A percentile compares a stretch with the other conserved stretches of the same genome.
Conservation (phyloP, 352 stramenopile species). For the Thalassiosira livingstoniorum region DNA sequence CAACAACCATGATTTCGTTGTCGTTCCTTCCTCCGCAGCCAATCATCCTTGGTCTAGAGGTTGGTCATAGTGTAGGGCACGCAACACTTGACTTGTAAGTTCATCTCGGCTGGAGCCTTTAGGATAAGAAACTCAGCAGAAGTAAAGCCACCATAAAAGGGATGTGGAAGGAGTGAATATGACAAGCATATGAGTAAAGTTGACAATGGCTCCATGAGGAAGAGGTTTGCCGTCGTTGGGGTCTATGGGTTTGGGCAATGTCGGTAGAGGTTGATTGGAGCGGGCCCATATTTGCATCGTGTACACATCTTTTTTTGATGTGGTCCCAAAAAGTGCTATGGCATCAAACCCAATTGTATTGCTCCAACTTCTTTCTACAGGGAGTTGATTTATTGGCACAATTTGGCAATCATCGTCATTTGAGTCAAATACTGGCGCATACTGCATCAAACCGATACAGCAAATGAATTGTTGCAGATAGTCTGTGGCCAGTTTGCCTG, state of each 20-base stretch:
- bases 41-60: conserved; percentile 20
- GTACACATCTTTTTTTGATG: conserved; percentile 4
- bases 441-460: conserved; percentile 1
- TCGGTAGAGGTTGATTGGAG: not conserved
- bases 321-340: not conserved
- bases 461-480: too few relatives aligned
- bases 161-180: not conserved
- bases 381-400: not conserved
- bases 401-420: not conserved
- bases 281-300: conserved; percentile 8
- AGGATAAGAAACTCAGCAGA: conserved; percentile 17
- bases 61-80: conserved; percentile 8
- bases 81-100: conserved; percentile 11
- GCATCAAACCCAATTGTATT: conserved; percentile 24
- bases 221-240: not conserved
- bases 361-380: not conserved
- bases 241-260: not conserved
- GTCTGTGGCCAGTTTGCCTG: too few relatives aligned
- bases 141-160: conserved; percentile 21
- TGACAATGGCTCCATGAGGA: conserved; percentile 12
- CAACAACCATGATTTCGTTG: conserved; percentile 16
- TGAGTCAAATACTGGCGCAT: conserved; percentile 16
- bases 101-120: conserved; percentile 12
- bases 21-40: not conserved
- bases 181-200: conserved; percentile 10